A percentile compares a stretch with the other conserved stretches of the same genome.
Conservation (phyloP, 768 basidiomycete species). For the Mycena chlorophos region DNA sequence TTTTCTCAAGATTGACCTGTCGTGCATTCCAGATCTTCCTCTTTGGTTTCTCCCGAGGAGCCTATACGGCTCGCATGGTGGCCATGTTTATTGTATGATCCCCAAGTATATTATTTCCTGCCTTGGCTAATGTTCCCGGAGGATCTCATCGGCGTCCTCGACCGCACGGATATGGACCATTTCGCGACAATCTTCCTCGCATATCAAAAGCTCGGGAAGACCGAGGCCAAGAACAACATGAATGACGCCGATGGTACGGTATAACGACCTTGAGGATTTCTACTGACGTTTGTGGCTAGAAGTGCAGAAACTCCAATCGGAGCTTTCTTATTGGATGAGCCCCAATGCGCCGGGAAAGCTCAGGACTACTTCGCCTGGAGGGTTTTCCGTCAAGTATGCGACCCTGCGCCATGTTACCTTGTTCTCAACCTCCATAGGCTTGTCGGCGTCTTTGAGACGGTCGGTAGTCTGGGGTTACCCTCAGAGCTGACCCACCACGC, state of each 20-base stretch:
- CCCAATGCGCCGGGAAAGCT: constrained; percentile 51
- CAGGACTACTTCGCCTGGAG: constrained; percentile 48
- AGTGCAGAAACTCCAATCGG: constrained; percentile 37
- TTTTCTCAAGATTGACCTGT: constrained; percentile 11
- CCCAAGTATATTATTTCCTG: constrained; percentile 3
- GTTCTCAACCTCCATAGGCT: constrained; percentile 41
- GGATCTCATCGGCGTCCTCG: constrained; percentile 72
- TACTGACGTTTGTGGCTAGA: constrained; percentile 28
- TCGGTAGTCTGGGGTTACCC: constrained; percentile 71
- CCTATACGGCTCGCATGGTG: constrained; percentile 75
- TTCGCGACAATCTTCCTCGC: constrained; percentile 64
- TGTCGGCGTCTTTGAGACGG: constrained; percentile 76
- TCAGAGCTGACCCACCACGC: constrained; percentile 55
- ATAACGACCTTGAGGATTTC: neutral
- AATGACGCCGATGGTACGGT: constrained; percentile 1
- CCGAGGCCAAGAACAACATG: constrained; percentile 45
- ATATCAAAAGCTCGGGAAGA: constrained; percentile 63
- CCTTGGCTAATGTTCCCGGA: constrained; percentile 26
- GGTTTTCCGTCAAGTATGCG: constrained; percentile 64
- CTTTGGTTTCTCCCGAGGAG: constrained; percentile 78
- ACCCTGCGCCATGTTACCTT: neutral
- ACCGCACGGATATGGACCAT: constrained; percentile 70
- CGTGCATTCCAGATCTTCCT: constrained; percentile 57
- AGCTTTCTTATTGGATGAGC: constrained; percentile 57
- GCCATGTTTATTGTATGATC: constrained; percentile 62